Conservation (phyloP, 2,329 filamentous ascomycete species). For the Dothideomycetes sp. region DNA sequence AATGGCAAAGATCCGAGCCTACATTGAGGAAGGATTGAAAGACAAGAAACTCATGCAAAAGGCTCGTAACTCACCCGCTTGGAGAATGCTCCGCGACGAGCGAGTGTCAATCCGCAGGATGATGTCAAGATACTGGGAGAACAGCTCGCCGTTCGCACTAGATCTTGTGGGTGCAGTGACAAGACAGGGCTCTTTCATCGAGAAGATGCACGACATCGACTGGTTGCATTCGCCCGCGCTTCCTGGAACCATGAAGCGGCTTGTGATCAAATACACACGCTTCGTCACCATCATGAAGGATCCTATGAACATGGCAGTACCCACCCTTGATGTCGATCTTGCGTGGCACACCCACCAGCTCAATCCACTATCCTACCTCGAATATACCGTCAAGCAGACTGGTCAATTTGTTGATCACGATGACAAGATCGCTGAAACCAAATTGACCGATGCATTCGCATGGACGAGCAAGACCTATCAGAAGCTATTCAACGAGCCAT, state of each 20-base stretch:
- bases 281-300: conserved; percentile 52
- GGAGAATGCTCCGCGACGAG: conserved; percentile 8
- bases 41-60: conserved; percentile 27
- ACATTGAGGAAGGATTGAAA: conserved; percentile 38
- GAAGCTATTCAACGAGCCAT: conserved; percentile 52
- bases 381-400: conserved; percentile 39
- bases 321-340: conserved; percentile 64
- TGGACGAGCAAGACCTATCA: conserved; percentile 65
- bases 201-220: conserved; percentile 67
- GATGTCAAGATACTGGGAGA: conserved; percentile 62
- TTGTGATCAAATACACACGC: conserved; percentile 53
- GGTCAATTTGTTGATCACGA: conserved; percentile 65
- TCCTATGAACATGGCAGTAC: conserved; percentile 44
- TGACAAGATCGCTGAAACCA: conserved; percentile 65
- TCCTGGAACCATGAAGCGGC: conserved; percentile 50
- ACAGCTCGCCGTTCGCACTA: conserved; percentile 52
- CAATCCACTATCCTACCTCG: conserved; percentile 50
- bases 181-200: conserved; percentile 54
- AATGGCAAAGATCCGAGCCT: conserved; percentile 40
- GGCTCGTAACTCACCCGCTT: conserved; percentile 17
- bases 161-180: conserved; percentile 56
- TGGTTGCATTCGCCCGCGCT: conserved; percentile 66
- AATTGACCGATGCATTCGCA: conserved; percentile 54
- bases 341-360: conserved; percentile 78
- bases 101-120: conserved; percentile 47